phyloP scores from a whole-genome alignment of 169 alveolate species.

The Besnoitia besnoiti region DNA sequence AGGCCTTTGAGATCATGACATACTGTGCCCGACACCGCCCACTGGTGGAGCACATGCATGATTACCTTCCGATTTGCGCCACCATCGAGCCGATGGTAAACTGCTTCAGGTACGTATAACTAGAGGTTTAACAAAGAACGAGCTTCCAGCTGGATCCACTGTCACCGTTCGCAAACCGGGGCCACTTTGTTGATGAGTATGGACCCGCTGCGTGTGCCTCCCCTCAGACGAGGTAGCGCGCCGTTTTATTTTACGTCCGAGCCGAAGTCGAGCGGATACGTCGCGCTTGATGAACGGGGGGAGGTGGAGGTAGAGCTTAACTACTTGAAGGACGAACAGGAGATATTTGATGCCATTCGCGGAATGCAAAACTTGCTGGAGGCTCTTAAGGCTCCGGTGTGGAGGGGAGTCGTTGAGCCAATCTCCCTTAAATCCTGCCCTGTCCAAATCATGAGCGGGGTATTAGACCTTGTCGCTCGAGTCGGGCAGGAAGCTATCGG shows the following conservation, averaged over 20 bases:
- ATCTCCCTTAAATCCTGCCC: constrained; percentile 57
- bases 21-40: constrained; percentile 66
- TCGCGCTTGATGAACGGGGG: constrained; percentile 16
- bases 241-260: constrained; percentile 46
- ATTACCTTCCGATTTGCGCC: constrained; percentile 26
- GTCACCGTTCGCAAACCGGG: too few species aligned
- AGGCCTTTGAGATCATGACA: constrained; percentile 64
- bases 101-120: constrained; percentile 56
- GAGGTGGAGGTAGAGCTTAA: constrained; percentile 42
- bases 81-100: constrained; percentile 56
- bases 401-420: constrained; percentile 50
- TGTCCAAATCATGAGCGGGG: constrained; percentile 46
- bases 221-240: constrained; percentile 27
- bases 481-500: constrained; percentile 24
- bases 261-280: constrained; percentile 50
- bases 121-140: too few species aligned
- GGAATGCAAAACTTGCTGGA: constrained; percentile 33
- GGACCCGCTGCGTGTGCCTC: neutral
- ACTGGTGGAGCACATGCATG: constrained; percentile 9
- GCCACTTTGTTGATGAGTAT: too few species aligned
- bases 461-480: constrained; percentile 42
- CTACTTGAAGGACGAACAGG: constrained; percentile 38
- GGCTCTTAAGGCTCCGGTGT: neutral
- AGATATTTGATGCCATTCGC: constrained; percentile 36
- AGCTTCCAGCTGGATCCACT: too few species aligned